Percentiles rank a stretch among this genome's conserved stretches.
These are phyloP conservation scores for Nidularia pulvinata DNA, from an alignment of 768 basidiomycete genomes.

Conservation along the genomic window DNA sequence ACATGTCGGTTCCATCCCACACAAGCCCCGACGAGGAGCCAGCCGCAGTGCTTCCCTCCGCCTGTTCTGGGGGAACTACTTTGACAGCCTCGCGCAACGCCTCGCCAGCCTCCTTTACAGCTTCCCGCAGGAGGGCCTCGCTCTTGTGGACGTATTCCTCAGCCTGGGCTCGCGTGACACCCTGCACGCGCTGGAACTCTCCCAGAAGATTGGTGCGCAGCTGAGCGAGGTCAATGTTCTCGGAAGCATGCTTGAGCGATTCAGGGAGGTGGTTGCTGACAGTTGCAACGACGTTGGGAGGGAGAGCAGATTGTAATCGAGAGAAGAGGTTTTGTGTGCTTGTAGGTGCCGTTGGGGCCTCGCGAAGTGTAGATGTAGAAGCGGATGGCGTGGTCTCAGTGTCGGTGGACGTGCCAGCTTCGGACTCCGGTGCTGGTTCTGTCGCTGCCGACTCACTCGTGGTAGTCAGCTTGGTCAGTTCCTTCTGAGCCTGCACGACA, in stretches of 20 bases:
- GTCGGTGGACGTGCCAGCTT: constrained; percentile 2
- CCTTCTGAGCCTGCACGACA: constrained; percentile 80
- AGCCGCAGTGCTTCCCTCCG: constrained; percentile 11
- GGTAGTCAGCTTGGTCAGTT: constrained; percentile 59
- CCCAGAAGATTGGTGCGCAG: constrained; percentile 60
- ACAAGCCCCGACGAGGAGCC: constrained; percentile 36
- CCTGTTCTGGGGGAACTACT: constrained; percentile 81
- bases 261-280: constrained; percentile 73
- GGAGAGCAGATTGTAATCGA: constrained; percentile 72
- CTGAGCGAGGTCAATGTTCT: constrained; percentile 68
- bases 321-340: constrained; percentile 53
- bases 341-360: constrained; percentile 13
- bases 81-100: constrained; percentile 89
- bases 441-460: constrained; percentile 8
- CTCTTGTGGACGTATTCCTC: constrained; percentile 86
- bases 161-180: constrained; percentile 71
- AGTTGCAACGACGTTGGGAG: constrained; percentile 69
- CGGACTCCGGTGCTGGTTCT: constrained; percentile 1
- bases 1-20: constrained; percentile 91
- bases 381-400: constrained; percentile 7
- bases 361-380: constrained; percentile 15
- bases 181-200: constrained; percentile 77
- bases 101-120: constrained; percentile 79
- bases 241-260: constrained; percentile 57
- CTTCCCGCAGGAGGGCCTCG: constrained; percentile 62